Base-by-base conservation (phyloP, 2,329 filamentous ascomycete genomes). In the Aspergillus spinulosporus region DNA sequence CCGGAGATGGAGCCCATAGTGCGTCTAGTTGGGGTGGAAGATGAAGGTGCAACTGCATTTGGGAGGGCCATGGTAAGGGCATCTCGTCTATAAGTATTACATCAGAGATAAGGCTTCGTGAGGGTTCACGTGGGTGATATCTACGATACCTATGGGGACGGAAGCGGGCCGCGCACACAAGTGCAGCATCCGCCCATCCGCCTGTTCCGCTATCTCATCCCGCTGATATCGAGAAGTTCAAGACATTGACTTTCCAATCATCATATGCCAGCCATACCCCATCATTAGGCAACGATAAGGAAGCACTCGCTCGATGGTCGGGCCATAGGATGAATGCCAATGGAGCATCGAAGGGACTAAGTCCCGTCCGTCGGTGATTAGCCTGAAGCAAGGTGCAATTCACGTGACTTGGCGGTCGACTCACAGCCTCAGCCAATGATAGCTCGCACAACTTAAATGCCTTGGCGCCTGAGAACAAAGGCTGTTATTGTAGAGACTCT, bases 1-100 rank as follows among this genome's bases (percentile, higher is more conserved):
- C 57, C 56, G 26, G 67, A 57, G 47, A 58, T 48, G 6, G 58
- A 60, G 14, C 58, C 58, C 58, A 62, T 62, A 26, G 8, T 48
- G 40, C 21, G 21, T 36, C 8, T 12, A 40, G 8, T n/a, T 40
- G 37, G 6, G n/a, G 7, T 8, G 15, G n/a, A 2, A 7, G 39
- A 42, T 21, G 39, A 21, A 34, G 32, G 11, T 40, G 37, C 9
- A 14, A 12, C 5, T 40, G 37, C 5, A 6, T n/a, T 11, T 42
- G n/a, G n/a, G 7, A 4, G 37, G 5, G 37, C 3, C 37, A 42
- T 42, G 39, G 39, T 21, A 6, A 15, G 34, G 39, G 39, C 39
- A 42, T 21, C n/a, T 21, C 14, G 12, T 7, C 4, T 42, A 15
- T 15, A 15, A 42, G n/a, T 21, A 15, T 42, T 42, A 5, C 39